Evolutionary conservation across 1,139 yeast species (phyloP).

Genomic region (Oligophagozyma castellii): DNA sequence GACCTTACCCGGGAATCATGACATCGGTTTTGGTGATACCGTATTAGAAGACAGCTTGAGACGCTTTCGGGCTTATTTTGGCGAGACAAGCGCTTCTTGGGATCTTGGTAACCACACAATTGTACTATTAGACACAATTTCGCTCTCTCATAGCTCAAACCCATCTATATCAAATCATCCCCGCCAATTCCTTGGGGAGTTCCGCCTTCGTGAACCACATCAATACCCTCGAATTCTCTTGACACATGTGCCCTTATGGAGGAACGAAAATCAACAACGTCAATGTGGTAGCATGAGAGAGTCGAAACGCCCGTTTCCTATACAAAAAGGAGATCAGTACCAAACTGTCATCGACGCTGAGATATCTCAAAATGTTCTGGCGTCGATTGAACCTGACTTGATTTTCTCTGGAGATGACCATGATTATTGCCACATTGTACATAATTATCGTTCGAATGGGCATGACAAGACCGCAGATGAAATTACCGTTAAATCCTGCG

Average conservation of each 20-base stretch:
- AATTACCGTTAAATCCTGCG: slow-evolving; percentile 73
- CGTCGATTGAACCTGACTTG: slow-evolving; percentile 44
- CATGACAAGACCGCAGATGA: slow-evolving; percentile 40
- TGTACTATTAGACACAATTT: slow-evolving; percentile 67
- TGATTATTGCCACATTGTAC: slow-evolving; percentile 76
- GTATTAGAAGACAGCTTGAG: slow-evolving; percentile 37
- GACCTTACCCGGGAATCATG: slow-evolving; percentile 87
- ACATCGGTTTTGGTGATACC: slow-evolving; percentile 78
- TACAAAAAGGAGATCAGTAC: slow-evolving; percentile 60
- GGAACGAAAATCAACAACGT: slow-evolving; percentile 39
- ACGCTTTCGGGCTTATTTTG: slow-evolving; percentile 62
- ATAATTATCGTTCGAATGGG: slow-evolving; percentile 31
- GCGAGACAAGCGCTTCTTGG: slow-evolving; percentile 45
- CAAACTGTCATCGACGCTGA: slow-evolving; percentile 59
- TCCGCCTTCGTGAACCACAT: slow-evolving; percentile 17
- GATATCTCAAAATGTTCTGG: slow-evolving; percentile 42
- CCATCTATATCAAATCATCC: slow-evolving; percentile 32
- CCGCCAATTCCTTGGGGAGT: slow-evolving; percentile 20
- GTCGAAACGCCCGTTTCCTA: slow-evolving; percentile 46
- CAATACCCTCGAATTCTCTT: slow-evolving; percentile 53
- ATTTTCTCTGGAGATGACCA: slow-evolving; percentile 93
- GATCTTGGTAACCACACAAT: slow-evolving; percentile 65
- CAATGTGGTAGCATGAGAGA: slow-evolving; percentile 62
- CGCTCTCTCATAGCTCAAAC: slow-evolving; percentile 44
- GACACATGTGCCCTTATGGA: slow-evolving; percentile 66